phyloP scores from a whole-genome alignment of 108 stramenopile species.

The Cyclotella atomus region DNA sequence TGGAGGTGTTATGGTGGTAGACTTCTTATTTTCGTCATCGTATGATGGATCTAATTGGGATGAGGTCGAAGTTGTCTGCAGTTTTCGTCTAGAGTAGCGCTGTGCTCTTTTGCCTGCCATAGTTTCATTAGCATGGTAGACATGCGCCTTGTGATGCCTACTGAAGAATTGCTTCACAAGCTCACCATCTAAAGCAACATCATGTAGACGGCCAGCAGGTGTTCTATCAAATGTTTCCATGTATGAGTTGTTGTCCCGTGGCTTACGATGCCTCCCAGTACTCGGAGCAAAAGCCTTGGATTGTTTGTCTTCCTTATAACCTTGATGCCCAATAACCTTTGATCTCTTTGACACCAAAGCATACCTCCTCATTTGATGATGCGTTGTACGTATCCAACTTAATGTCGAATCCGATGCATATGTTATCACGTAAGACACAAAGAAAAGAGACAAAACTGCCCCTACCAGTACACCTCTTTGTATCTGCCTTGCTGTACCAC shows the following conservation, averaged over 20 bases:
- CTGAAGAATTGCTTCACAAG: slow-evolving; percentile 13
- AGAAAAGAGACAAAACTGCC: neutral
- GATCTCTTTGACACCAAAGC: neutral
- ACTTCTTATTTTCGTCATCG: neutral
- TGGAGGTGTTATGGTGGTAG: slow-evolving; percentile 21
- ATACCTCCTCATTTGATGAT: neutral
- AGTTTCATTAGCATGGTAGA: slow-evolving; percentile 12
- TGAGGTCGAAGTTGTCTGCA: slow-evolving; percentile 8
- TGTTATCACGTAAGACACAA: neutral
- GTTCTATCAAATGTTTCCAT: neutral
- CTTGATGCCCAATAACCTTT: neutral
- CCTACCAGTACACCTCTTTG: slow-evolving; percentile 14
- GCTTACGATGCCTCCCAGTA: neutral
- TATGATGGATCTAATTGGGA: slow-evolving; percentile 16
- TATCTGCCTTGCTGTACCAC: slow-evolving; percentile 1
- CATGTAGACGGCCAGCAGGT: neutral
- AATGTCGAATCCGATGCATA: slow-evolving; percentile 6
- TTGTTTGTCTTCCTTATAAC: neutral
- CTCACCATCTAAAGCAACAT: slow-evolving; percentile 1
- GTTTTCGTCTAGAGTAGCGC: slow-evolving; percentile 10
- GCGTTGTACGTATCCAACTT: slow-evolving; percentile 6
- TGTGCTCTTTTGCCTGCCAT: neutral
- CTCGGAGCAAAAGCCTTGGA: neutral
- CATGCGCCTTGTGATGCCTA: neutral
- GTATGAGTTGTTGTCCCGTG: neutral